phyloP scores from a whole-genome alignment of 192 early-diverging fungal genomes.

The Spinellus fusiger region DNA sequence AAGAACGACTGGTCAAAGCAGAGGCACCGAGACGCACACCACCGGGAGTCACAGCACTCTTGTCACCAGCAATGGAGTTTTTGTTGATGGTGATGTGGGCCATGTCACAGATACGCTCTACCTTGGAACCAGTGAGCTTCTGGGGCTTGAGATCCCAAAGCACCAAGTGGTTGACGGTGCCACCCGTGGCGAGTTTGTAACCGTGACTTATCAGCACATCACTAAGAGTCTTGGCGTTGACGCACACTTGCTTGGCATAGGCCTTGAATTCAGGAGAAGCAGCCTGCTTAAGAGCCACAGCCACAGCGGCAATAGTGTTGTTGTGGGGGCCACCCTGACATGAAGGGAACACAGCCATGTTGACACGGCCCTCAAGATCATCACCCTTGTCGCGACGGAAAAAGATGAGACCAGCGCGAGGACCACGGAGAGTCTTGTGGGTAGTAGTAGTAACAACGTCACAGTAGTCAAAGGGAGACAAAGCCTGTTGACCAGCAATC shows the following conservation, averaged over 20 bases:
- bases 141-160: conserved; percentile 96
- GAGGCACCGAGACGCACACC: conserved; percentile 95
- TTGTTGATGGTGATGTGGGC: conserved; percentile 99
- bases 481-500: conserved; percentile 85
- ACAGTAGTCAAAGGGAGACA: conserved; percentile 94
- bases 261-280: conserved; percentile 87
- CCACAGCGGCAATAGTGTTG: conserved; percentile 99
- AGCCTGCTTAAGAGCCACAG: conserved; percentile 97
- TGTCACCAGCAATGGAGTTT: conserved; percentile 97
- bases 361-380: conserved; percentile 90
- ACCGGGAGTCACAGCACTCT: conserved; percentile 91
- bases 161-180: conserved; percentile 97
- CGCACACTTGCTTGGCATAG: conserved; percentile 95
- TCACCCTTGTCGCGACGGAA: conserved; percentile 86
- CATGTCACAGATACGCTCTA: conserved; percentile 98
- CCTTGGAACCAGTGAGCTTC: conserved; percentile 91
- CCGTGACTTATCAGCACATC: conserved; percentile 69
- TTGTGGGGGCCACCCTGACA: conserved; percentile 99
- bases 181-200: conserved; percentile 92
- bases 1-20: conserved; percentile 92
- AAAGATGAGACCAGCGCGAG: conserved; percentile 98
- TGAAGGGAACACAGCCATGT: conserved; percentile 99
- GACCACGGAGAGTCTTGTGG: conserved; percentile 99
- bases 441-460: conserved; percentile 99
- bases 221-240: conserved; percentile 86